phyloP scores from a whole-genome alignment of 169 alveolate species.

The Plasmodium inui region DNA sequence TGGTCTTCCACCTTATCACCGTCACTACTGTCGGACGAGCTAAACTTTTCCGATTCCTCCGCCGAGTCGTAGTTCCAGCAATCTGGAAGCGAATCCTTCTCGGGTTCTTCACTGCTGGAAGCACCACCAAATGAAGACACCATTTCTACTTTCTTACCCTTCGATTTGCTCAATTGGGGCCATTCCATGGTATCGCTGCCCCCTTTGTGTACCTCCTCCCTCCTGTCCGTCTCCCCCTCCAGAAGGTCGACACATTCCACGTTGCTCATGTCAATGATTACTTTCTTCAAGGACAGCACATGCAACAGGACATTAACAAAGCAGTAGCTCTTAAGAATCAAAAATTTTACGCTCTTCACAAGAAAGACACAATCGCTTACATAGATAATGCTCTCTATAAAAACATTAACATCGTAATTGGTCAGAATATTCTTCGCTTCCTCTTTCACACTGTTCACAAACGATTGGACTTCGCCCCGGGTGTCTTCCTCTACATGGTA shows the following conservation, averaged over 20 bases:
- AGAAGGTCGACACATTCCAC: not conserved
- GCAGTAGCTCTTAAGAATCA: slow-evolving; percentile 35
- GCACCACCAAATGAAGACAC: not conserved
- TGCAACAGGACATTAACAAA: slow-evolving; percentile 49
- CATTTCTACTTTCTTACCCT: not conserved
- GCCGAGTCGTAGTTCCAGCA: not conserved
- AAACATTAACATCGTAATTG: slow-evolving; percentile 20
- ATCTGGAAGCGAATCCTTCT: not conserved
- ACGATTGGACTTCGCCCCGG: not conserved
- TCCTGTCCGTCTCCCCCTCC: not conserved
- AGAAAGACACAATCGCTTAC: slow-evolving; percentile 34
- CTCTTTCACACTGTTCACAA: slow-evolving; percentile 11
- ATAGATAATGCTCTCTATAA: slow-evolving; percentile 33
- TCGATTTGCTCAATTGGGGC: not conserved
- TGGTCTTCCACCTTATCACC: not conserved
- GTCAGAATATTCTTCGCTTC: slow-evolving; percentile 1
- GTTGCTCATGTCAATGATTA: slow-evolving; percentile 32
- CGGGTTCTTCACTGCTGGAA: not conserved
- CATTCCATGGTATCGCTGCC: not conserved
- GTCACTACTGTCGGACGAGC: slow-evolving; percentile 34
- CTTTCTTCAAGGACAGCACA: not conserved
- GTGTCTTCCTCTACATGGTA: slow-evolving; percentile 13
- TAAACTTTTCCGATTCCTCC: slow-evolving; percentile 44
- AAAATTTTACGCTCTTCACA: slow-evolving; percentile 4
- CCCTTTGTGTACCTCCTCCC: not conserved